Conservation (phyloP, 2,329 filamentous ascomycete genomes). For the Samsoniella hepiali region DNA sequence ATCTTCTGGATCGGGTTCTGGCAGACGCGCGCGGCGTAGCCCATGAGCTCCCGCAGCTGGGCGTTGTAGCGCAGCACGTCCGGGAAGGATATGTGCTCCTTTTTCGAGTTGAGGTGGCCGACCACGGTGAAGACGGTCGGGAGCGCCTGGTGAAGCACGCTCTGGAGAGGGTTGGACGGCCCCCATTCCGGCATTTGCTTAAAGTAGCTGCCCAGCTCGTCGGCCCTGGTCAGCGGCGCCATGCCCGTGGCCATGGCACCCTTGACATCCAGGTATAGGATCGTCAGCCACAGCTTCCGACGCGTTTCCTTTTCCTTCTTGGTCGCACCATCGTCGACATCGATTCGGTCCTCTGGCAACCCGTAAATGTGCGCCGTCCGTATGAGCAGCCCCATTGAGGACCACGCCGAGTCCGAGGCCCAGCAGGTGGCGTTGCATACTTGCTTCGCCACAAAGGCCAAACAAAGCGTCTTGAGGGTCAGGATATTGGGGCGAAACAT, state of each 20-base stretch:
- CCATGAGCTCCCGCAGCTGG: conserved; percentile 33
- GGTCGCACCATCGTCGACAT: conserved; percentile 25
- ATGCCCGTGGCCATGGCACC: conserved; percentile 35
- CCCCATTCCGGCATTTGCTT: conserved; percentile 27
- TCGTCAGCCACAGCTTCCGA: conserved; percentile 35
- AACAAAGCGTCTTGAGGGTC: conserved; percentile 30
- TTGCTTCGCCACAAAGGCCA: conserved; percentile 37
- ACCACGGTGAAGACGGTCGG: conserved; percentile 32
- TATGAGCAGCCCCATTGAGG: conserved; percentile 33
- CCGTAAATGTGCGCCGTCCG: conserved; percentile 34
- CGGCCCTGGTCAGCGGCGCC: conserved; percentile 33
- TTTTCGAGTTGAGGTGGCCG: conserved; percentile 32
- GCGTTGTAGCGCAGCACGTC: conserved; percentile 33
- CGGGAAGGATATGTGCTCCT: conserved; percentile 31
- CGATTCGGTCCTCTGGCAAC: conserved; percentile 30
- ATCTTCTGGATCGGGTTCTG: conserved; percentile 31
- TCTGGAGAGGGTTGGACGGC: conserved; percentile 30
- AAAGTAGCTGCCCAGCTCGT: conserved; percentile 29
- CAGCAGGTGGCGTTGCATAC: conserved; percentile 38
- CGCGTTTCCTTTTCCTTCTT: conserved; percentile 29
- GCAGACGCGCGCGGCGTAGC: conserved; percentile 30
- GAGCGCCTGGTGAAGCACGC: conserved; percentile 31
- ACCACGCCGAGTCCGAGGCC: conserved; percentile 37
- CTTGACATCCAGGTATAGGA: conserved; percentile 36
- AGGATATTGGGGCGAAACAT: conserved; percentile 36